phyloP scores from a whole-genome alignment of 345 rosid species.

The Angophora floribunda region DNA sequence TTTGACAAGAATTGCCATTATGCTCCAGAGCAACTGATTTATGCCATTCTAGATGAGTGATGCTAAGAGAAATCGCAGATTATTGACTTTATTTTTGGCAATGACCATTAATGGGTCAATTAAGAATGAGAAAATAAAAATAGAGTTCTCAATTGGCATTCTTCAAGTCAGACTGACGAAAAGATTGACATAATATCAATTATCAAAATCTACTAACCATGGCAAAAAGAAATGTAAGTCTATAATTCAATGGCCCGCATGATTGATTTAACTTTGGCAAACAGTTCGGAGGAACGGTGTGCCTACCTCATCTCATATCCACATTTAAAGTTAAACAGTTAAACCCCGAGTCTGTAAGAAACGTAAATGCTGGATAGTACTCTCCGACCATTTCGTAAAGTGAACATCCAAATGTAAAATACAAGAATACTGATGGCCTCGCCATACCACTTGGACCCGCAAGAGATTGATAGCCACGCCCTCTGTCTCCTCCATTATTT shows the following conservation, averaged over 20 bases:
- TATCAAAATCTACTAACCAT: background rate
- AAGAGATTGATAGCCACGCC: slow-evolving; percentile 71
- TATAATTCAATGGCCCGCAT: background rate
- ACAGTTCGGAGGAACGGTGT: background rate
- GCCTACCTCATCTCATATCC: background rate
- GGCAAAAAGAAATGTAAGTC: background rate
- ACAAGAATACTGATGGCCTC: background rate
- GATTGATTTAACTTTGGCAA: background rate
- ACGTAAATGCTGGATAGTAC: background rate
- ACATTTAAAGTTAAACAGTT: background rate
- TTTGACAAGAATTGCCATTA: background rate
- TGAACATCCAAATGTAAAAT: background rate
- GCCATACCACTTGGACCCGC: slow-evolving; percentile 49
- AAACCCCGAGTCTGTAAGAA: background rate
- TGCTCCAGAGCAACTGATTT: background rate
- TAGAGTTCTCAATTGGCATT: background rate
- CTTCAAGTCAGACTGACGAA: background rate
- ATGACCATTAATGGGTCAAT: background rate
- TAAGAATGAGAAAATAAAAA: background rate
- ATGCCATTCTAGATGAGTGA: background rate
- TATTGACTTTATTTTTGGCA: background rate
- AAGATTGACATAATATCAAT: background rate
- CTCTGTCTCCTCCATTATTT: slow-evolving; percentile 26
- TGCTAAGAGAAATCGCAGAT: background rate
- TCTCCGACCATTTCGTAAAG: background rate